phyloP scores from a whole-genome alignment of 1,139 yeast genomes.

The Pneumocystis murina region DNA sequence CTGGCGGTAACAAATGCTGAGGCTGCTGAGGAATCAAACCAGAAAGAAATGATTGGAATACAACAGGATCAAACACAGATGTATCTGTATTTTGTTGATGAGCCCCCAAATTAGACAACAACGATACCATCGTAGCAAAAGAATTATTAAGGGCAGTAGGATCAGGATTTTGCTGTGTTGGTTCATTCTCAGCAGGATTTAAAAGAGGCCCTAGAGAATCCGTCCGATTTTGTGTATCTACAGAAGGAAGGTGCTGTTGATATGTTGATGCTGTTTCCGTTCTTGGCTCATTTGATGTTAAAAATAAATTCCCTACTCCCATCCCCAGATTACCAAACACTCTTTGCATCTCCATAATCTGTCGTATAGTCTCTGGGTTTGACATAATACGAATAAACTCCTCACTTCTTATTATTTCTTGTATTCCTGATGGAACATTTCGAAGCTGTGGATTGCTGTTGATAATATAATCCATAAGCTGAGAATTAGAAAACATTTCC shows the following conservation, averaged over 20 bases:
- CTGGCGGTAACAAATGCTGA: constrained; percentile 80
- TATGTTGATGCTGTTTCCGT: background rate
- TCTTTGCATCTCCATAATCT: constrained; percentile 61
- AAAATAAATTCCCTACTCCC: constrained; percentile 15
- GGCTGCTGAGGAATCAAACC: constrained; percentile 11
- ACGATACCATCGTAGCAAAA: constrained; percentile 10
- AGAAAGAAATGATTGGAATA: background rate
- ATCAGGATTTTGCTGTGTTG: constrained; percentile 13
- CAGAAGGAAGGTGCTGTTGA: background rate
- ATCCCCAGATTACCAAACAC: constrained; percentile 28
- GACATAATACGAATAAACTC: constrained; percentile 60
- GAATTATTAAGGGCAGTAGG: background rate
- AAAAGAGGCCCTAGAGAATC: background rate
- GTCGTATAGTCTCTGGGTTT: constrained; percentile 43
- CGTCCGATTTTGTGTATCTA: background rate
- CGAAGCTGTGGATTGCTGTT: constrained; percentile 55
- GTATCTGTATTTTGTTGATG: constrained; percentile 4
- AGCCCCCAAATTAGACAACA: constrained; percentile 12
- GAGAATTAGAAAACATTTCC: constrained; percentile 70
- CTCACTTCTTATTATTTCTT: constrained; percentile 75
- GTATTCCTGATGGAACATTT: constrained; percentile 30
- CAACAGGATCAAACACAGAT: background rate
- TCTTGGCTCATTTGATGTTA: background rate
- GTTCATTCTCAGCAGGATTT: constrained; percentile 14
- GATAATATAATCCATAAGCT: constrained; percentile 65